These are phyloP conservation scores for Danielozyma ontarioensis DNA, from an alignment of 805 yeast species.

Conservation along the genomic window DNA sequence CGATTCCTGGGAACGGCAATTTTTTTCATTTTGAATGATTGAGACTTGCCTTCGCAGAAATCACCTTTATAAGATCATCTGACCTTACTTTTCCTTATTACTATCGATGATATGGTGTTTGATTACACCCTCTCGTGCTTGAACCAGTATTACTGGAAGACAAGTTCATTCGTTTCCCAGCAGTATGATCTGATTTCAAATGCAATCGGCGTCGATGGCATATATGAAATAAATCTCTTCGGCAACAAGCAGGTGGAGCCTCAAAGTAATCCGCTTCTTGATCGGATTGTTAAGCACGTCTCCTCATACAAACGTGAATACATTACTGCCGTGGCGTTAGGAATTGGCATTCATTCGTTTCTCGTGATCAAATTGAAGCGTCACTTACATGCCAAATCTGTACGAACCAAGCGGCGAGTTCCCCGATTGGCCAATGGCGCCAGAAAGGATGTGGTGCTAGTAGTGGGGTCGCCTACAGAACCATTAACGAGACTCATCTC, in stretches of 20 bases:
- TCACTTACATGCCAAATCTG: neutral
- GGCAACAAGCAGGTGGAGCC: neutral
- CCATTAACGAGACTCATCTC: slow-evolving; percentile 67
- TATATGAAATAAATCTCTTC: neutral
- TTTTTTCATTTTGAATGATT: slow-evolving; percentile 21
- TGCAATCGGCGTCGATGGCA: neutral
- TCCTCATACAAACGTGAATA: neutral
- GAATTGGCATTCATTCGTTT: neutral
- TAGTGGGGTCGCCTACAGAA: slow-evolving; percentile 74
- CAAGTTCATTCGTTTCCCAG: neutral
- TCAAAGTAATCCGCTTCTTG: neutral
- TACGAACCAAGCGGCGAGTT: slow-evolving; percentile 46
- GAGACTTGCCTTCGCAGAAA: too few species aligned
- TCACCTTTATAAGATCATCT: too few species aligned
- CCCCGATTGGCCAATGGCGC: slow-evolving; percentile 63
- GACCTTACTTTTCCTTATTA: too few species aligned
- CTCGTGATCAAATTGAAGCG: neutral
- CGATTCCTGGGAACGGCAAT: slow-evolving; percentile 69
- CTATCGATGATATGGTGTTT: too few species aligned
- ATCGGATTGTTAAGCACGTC: neutral
- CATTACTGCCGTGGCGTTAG: neutral
- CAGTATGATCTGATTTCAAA: neutral
- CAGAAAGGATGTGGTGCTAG: slow-evolving; percentile 66
- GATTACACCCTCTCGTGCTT: neutral
- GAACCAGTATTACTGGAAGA: neutral